phyloP scores from a whole-genome alignment of 768 basidiomycete species.

The Podaxis carcinomalis region DNA sequence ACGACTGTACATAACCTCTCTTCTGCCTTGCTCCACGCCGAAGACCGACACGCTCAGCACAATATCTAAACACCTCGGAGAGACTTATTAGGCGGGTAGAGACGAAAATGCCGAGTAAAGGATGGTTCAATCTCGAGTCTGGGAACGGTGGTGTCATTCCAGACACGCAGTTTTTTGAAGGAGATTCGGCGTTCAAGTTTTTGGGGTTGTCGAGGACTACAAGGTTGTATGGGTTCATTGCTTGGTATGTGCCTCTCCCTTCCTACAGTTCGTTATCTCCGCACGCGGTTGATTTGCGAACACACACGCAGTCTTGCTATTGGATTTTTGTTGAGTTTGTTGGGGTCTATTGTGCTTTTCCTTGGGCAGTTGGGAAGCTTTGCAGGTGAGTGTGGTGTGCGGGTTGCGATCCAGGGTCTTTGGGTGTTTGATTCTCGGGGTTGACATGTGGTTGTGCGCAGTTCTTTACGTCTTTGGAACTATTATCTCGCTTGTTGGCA shows the following conservation, averaged over 20 bases:
- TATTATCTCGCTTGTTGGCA: constrained; percentile 77
- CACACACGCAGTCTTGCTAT: constrained; percentile 49
- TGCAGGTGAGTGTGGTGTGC: constrained; percentile 50
- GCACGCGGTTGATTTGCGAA: neutral
- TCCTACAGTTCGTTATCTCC: neutral
- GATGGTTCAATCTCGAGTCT: constrained; percentile 84
- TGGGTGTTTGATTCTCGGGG: neutral
- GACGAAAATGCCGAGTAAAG: constrained; percentile 52
- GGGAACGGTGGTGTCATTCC: constrained; percentile 51
- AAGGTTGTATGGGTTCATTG: constrained; percentile 81
- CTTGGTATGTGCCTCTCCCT: constrained; percentile 53
- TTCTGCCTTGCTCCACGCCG: neutral
- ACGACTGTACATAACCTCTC: neutral
- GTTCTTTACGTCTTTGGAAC: constrained; percentile 83
- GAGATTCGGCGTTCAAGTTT: constrained; percentile 82
- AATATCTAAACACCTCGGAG: constrained; percentile 7
- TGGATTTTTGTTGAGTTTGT: constrained; percentile 76
- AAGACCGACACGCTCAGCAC: neutral
- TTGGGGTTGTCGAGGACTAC: constrained; percentile 77
- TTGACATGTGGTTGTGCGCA: constrained; percentile 22
- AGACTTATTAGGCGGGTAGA: neutral
- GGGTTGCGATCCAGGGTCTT: neutral
- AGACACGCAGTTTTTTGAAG: constrained; percentile 82
- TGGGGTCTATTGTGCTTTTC: constrained; percentile 78
- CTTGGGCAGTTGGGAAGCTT: constrained; percentile 66